Evolutionary conservation across 306 rosid genomes (phyloP).

Genomic region (Fragaria vesca): DNA sequence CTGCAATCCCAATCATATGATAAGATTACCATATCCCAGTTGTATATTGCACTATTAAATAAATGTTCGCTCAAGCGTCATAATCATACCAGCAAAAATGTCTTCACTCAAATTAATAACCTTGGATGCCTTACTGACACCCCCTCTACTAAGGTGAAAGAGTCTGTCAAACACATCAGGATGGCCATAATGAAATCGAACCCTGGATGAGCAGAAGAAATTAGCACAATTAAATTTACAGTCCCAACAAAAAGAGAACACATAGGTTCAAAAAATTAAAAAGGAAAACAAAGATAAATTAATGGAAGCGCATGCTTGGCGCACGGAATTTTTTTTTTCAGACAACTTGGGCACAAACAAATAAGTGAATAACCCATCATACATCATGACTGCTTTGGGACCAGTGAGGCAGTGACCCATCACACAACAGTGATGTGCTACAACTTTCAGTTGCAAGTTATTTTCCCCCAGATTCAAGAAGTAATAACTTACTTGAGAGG

Average conservation of each 20-base stretch:
- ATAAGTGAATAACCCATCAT: neutral
- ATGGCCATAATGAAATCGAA: conserved; percentile 99
- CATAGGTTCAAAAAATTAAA: neutral
- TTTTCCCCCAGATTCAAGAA: neutral
- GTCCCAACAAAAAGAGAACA: neutral
- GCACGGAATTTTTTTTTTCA: neutral
- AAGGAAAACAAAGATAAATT: neutral
- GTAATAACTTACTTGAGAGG: conserved; percentile 70
- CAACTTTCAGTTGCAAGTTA: conserved; percentile 2
- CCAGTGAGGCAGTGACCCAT: neutral
- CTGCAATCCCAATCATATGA: conserved; percentile 36
- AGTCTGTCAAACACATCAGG: conserved; percentile 97
- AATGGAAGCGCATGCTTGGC: too few species aligned
- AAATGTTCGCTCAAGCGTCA: neutral
- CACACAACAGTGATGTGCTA: neutral
- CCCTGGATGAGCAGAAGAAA: conserved; percentile 48
- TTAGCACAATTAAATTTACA: neutral
- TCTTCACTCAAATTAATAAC: conserved; percentile 98
- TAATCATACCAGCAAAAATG: conserved; percentile 85
- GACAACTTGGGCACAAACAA: neutral
- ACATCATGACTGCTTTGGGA: neutral
- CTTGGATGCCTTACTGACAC: conserved; percentile 95
- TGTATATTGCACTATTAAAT: neutral
- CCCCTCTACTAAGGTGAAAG: conserved; percentile 96
- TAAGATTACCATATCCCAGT: conserved; percentile 6